phyloP scores from a whole-genome alignment of 495 filamentous ascomycete species.

The Thozetella sp. region DNA sequence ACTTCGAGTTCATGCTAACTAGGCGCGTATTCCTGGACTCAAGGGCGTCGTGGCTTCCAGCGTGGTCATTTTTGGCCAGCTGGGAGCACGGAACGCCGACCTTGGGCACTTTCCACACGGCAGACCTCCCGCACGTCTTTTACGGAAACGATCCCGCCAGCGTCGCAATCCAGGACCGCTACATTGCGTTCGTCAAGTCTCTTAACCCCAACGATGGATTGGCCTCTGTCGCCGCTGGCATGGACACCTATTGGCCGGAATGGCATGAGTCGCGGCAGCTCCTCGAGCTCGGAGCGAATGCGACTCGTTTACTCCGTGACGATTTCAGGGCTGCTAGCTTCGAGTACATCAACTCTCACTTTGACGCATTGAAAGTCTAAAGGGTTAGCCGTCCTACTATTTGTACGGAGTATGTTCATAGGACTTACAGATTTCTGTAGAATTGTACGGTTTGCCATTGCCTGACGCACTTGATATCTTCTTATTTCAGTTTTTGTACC shows the following conservation, averaged over 20 bases:
- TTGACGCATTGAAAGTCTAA: no score
- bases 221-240: slow-evolving; percentile 22
- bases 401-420: no score
- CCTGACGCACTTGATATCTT: no score
- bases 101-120: slow-evolving; percentile 72
- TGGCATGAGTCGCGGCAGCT: slow-evolving; percentile 55
- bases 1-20: slow-evolving; percentile 65
- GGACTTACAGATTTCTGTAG: no score
- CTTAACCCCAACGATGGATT: slow-evolving; percentile 62
- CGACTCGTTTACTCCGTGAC: slow-evolving; percentile 51
- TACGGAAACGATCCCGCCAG: slow-evolving; percentile 63
- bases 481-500: no score
- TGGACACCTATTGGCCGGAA: slow-evolving; percentile 58
- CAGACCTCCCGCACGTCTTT: slow-evolving; percentile 67
- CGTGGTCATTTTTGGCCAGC: slow-evolving; percentile 71
- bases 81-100: slow-evolving; percentile 71
- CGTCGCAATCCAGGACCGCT: slow-evolving; percentile 59
- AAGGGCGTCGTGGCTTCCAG: slow-evolving; percentile 49
- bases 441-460: no score
- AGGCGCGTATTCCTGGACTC: slow-evolving; percentile 57
- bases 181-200: slow-evolving; percentile 65
- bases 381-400: no score
- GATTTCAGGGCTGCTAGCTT: slow-evolving; percentile 48
- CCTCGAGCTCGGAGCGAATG: slow-evolving; percentile 56
- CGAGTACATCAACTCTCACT: no score